Conservation (phyloP, 2,329 filamentous ascomycete species). For the Ascochyta clinopodiicola region DNA sequence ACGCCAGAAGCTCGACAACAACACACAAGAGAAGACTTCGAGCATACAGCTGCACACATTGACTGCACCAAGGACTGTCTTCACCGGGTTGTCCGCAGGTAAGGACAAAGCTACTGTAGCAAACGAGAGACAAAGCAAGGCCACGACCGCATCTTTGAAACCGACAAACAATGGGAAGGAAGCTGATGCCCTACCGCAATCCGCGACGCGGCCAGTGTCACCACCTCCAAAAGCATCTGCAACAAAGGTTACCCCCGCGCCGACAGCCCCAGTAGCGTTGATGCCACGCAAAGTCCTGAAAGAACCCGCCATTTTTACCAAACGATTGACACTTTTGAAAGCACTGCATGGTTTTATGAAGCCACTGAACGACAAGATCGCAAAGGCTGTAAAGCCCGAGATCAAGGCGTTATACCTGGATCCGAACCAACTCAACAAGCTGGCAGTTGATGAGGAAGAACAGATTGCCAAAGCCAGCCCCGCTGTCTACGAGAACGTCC, state of each 20-base stretch:
- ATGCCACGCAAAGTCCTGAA: constrained; percentile 70
- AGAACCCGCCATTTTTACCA: constrained; percentile 50
- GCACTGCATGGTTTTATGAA: constrained; percentile 69
- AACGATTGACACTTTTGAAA: constrained; percentile 56
- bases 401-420: constrained; percentile 65
- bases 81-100: constrained; percentile 33
- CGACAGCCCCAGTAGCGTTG: constrained; percentile 59
- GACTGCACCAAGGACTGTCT: constrained; percentile 24
- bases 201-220: constrained; percentile 40
- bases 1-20: constrained; percentile 39
- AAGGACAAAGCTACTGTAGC: constrained; percentile 19
- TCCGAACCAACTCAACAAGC: constrained; percentile 70
- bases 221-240: constrained; percentile 35
- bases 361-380: constrained; percentile 70
- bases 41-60: background rate
- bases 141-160: constrained; percentile 4
- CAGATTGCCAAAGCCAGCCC: constrained; percentile 70
- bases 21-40: constrained; percentile 12
- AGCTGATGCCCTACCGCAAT: constrained; percentile 21
- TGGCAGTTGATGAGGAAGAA: constrained; percentile 80
- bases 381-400: constrained; percentile 58
- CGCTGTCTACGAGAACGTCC: constrained; percentile 78
- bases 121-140: constrained; percentile 11
- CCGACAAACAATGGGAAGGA: constrained; percentile 9
- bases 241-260: constrained; percentile 20